Base-by-base conservation (phyloP, 2,329 filamentous ascomycete species). In the Exophiala viscosa region DNA sequence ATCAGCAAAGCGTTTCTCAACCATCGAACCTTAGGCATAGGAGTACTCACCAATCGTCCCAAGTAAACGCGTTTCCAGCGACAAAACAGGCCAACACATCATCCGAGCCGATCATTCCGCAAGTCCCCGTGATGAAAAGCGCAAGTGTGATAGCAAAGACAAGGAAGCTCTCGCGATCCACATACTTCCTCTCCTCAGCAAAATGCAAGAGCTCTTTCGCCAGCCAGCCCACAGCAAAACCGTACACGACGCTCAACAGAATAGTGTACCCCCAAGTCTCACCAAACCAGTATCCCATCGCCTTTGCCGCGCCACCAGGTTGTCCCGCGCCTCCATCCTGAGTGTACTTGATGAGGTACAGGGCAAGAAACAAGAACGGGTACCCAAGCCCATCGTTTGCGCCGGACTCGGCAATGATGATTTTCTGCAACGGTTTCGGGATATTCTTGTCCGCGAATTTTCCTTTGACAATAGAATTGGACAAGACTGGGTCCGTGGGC, bases 361-460 rank as follows among this genome's bases (percentile, higher is more conserved):
- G 73, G 1, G 88, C 87, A 48, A 96, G 75, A 70, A 92, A 95
- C 13, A 96, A 71, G 62, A 95, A 96, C 0, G 90, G 90, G 63
- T 96, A 96, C 0, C 90, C 90, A 33, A 92, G 76, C 0, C 91
- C 90, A 70, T 96, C 90, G 64, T 96, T 96, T 1, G 89, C 87
- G 1, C 90, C 91, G 0, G 87, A 90, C 71, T 96, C 90, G 32
- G 84, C 86, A 44, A 87, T 80, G 64, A 90, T 88, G 61, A 90
- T 88, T 59, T 86, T 84, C 72, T 95, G 90, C 44, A 96, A 73
- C 23, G 85, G 81, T 52, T 84, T 85, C 0, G 91, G 90, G 14
- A 96, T 85, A 66, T 96, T 93, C 63, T 90, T 86, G 64, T 96
- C 90, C 1, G 91, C 91, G 66, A 95, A 96, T 63, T 88, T 91